Base-by-base conservation (phyloP, 306 rosid genomes). In the Vicia villosa region DNA sequence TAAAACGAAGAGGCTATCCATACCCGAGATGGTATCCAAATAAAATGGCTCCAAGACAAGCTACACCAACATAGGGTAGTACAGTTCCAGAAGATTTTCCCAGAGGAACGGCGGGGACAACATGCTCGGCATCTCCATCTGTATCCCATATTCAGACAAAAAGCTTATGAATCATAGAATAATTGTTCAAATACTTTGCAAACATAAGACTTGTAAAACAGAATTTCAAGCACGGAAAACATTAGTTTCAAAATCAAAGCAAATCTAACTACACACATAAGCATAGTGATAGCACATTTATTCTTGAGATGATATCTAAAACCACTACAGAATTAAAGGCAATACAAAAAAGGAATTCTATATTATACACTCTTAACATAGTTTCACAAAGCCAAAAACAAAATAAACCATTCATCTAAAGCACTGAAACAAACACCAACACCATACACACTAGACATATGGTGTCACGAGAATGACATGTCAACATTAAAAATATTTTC, bases 1-100 rank as follows among this genome's bases (percentile, higher is more conserved):
- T 72, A 70, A 80, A n/a, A 50, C 8, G 37, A 49, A 60, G 36
- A 71, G 49, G 77, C 37, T 36, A 82, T 57, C 24, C 78, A 62
- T 90, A 94, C 98, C 97, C 98, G 8, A 94, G 89, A 83, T 94
- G 98, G 74, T 94, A 94, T 49, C 98, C 98, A 77, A 94, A 94
- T 76, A 94, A 85, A 76, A 94, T 88, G 72, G 98, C 98, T 80
- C 98, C 98, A 21, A 94, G 92, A 82, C 98, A 94, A 75, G 98
- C 97, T 79, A 94, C 87, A 21, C 97, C 97, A 22, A 94, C 98
- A 79, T 56, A 94, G 24, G 98, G 98, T 72, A 94, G 86, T 68
- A 94, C 98, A 56, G 89, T 84, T 81, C 97, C 98, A 65, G 97
- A 86, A 74, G 98, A 22, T 83, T 86, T 94, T 8, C 84, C 87